phyloP scores from a whole-genome alignment of 305 asterid genomes.

The Fraxinus sp. region DNA sequence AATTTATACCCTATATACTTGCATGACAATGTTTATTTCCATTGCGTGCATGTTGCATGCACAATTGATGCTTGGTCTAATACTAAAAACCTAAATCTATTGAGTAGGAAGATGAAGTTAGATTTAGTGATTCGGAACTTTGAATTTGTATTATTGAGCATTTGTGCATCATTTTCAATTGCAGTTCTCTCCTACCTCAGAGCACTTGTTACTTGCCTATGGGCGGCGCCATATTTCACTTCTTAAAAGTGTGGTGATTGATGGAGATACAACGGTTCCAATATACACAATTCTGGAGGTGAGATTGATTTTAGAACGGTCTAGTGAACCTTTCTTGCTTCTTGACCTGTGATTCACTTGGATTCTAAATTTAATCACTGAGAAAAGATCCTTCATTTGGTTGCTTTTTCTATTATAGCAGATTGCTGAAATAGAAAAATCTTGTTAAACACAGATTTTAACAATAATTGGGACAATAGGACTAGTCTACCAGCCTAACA shows the following conservation, averaged over 20 bases:
- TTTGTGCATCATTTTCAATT: slow-evolving; percentile 22
- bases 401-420: slow-evolving; percentile 9
- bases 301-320: slow-evolving; percentile 20
- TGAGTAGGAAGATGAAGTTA: background rate
- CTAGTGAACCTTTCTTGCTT: background rate
- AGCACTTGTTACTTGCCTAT: slow-evolving; percentile 89
- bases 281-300: slow-evolving; percentile 95
- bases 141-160: background rate
- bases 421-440: slow-evolving; percentile 5
- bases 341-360: background rate
- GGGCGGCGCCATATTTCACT: slow-evolving; percentile 96
- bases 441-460: background rate
- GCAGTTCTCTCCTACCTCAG: slow-evolving; percentile 98
- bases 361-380: background rate
- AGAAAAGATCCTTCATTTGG: slow-evolving; percentile 11
- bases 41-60: background rate
- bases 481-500: background rate
- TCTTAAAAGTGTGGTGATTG: slow-evolving; percentile 87
- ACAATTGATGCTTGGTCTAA: background rate
- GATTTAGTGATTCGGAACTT: background rate
- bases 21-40: background rate
- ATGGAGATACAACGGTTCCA: slow-evolving; percentile 83
- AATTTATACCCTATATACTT: background rate
- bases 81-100: background rate
- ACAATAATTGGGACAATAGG: slow-evolving; percentile 2